Evolutionary conservation across 78 protist species (phyloP).

Genomic region (Diacronema lutheri): DNA sequence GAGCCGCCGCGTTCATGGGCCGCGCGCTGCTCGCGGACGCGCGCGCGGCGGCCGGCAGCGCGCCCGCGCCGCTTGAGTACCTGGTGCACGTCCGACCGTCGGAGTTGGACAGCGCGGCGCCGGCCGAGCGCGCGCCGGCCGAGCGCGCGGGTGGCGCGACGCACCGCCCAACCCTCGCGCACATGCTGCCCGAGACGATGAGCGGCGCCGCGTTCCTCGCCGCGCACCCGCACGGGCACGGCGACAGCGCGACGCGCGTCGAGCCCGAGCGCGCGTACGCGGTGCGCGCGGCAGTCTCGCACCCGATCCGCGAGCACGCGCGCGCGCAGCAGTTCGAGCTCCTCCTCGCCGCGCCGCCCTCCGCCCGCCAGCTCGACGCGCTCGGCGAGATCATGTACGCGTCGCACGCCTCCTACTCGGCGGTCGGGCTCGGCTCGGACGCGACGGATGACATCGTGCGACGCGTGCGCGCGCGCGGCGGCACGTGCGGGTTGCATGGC

Average conservation of each 20-base stretch:
- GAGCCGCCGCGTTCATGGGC: slow-evolving; percentile 13
- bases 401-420: background rate
- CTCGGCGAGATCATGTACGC: slow-evolving; percentile 4
- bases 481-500: background rate
- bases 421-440: background rate
- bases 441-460: background rate
- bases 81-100: background rate
- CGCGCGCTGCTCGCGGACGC: background rate
- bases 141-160: no score
- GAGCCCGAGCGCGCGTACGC: background rate
- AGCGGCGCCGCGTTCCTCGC: background rate
- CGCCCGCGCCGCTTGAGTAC: background rate
- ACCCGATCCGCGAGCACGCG: background rate
- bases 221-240: background rate
- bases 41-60: background rate
- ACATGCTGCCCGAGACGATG: background rate
- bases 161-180: no score
- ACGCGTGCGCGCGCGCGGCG: no score
- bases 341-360: background rate
- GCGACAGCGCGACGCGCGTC: background rate
- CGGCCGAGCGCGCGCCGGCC: no score
- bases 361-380: background rate
- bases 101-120: background rate
- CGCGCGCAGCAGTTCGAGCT: background rate
- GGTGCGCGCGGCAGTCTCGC: background rate